Percentiles rank a stretch among this genome's conserved stretches.
Evolutionary conservation across 805 yeast genomes (phyloP).

Genomic region (Suhomyces xylopsoci): DNA sequence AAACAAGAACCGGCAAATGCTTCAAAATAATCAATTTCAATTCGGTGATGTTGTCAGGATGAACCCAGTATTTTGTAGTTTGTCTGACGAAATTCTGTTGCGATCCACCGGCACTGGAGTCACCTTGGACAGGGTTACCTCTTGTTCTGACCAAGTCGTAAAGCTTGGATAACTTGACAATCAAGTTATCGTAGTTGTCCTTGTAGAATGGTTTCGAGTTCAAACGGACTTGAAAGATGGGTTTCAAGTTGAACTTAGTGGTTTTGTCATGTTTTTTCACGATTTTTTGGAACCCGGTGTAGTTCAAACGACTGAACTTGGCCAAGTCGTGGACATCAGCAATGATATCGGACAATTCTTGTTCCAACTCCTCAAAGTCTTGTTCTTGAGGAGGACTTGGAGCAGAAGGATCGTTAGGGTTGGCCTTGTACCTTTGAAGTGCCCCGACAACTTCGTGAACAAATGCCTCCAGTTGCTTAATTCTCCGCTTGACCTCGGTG

Average conservation of each 20-base stretch:
- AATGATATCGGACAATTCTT: constrained; percentile 64
- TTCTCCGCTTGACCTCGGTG: constrained; percentile 79
- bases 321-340: constrained; percentile 98
- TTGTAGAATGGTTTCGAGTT: constrained; percentile 94
- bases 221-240: constrained; percentile 89
- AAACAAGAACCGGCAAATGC: constrained; percentile 94
- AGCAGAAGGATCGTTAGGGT: constrained; percentile 40
- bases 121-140: constrained; percentile 94
- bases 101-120: constrained; percentile 95
- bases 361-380: constrained; percentile 43
- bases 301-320: constrained; percentile 87
- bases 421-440: constrained; percentile 20
- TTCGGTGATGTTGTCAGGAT: constrained; percentile 96
- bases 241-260: constrained; percentile 69
- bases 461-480: constrained; percentile 73
- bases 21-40: constrained; percentile 87
- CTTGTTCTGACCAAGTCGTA: constrained; percentile 93
- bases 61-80: constrained; percentile 99
- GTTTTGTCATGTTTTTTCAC: constrained; percentile 94
- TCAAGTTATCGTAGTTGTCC: constrained; percentile 85
- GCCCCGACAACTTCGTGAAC: constrained; percentile 65
- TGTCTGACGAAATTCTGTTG: constrained; percentile 98
- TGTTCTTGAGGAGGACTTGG: constrained; percentile 37
- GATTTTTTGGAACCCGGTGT: constrained; percentile 96
- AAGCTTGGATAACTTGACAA: constrained; percentile 82